These are phyloP conservation scores for Aspergillus sp. DNA, from an alignment of 2,329 filamentous ascomycete genomes.

Conservation along the genomic window DNA sequence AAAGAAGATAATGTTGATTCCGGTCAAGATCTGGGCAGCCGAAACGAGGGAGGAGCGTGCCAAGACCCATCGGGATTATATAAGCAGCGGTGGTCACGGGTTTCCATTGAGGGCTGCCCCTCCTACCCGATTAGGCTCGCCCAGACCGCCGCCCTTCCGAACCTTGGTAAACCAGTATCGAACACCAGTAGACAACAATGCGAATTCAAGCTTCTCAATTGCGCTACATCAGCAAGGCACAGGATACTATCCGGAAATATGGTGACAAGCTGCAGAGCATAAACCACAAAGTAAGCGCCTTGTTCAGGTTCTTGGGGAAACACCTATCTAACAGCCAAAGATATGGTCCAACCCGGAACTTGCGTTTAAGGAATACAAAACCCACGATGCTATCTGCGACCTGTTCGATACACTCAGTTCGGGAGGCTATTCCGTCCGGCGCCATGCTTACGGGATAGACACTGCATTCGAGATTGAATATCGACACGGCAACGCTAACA, in stretches of 20 bases:
- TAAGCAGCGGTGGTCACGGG: background rate
- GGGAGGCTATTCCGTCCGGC: constrained; percentile 45
- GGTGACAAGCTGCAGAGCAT: constrained; percentile 22
- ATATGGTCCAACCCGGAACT: constrained; percentile 52
- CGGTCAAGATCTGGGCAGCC: no score
- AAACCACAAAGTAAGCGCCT: constrained; percentile 23
- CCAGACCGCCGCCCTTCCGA: background rate
- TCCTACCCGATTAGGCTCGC: background rate
- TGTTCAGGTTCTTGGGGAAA: background rate
- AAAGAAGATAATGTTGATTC: no score
- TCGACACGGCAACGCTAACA: constrained; percentile 17
- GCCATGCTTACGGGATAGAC: constrained; percentile 49
- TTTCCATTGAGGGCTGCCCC: background rate
- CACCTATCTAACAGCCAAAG: constrained; percentile 14
- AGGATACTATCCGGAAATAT: constrained; percentile 23
- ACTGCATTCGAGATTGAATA: constrained; percentile 51
- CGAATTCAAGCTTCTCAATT: constrained; percentile 23
- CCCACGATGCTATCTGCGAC: constrained; percentile 49
- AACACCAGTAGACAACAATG: constrained; percentile 15
- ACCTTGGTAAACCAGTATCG: background rate
- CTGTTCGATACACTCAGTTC: constrained; percentile 33
- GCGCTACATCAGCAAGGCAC: constrained; percentile 25
- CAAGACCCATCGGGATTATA: background rate
- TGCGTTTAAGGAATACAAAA: constrained; percentile 51
- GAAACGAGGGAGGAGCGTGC: no score